A percentile compares a stretch with the other conserved stretches of the same genome.
Conservation (phyloP, 306 rosid genomes). For the Vigna radiata region DNA sequence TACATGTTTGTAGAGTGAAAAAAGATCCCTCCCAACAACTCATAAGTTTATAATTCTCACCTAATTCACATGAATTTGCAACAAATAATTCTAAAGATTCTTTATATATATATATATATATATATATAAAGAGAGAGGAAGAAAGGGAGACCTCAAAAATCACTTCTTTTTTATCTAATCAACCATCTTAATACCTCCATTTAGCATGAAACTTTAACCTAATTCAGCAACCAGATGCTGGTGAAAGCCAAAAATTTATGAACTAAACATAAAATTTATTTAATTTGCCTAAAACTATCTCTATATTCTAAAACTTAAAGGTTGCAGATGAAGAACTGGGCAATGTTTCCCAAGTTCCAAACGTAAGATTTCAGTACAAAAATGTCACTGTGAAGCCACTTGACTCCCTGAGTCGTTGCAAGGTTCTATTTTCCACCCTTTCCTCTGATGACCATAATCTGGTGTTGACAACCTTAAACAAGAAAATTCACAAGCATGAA, state of each 20-base stretch:
- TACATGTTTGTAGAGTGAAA: neutral
- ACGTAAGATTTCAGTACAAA: slow-evolving; percentile 11
- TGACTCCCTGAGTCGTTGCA: slow-evolving; percentile 66
- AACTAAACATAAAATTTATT: neutral
- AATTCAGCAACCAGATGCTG: neutral
- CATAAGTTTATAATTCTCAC: neutral
- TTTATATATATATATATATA: neutral
- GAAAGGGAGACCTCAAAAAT: neutral
- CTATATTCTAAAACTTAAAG: neutral
- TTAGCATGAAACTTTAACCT: neutral
- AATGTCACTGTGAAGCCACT: slow-evolving; percentile 58
- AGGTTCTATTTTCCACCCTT: slow-evolving; percentile 45
- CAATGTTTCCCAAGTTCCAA: neutral
- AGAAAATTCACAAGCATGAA: neutral
- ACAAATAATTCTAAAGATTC: neutral
- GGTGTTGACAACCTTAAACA: slow-evolving; percentile 61
- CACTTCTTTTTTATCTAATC: neutral
- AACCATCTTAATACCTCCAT: neutral
- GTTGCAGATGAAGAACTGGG: neutral
- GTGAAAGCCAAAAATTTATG: slow-evolving; percentile 12
- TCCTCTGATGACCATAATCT: slow-evolving; percentile 53
- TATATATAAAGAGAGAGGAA: neutral
- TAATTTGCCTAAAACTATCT: slow-evolving; percentile 27
- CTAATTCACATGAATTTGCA: neutral
- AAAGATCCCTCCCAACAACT: neutral